Base-by-base conservation (phyloP, 2,329 filamentous ascomycete species). In the Chrysosporium keratinophilum region DNA sequence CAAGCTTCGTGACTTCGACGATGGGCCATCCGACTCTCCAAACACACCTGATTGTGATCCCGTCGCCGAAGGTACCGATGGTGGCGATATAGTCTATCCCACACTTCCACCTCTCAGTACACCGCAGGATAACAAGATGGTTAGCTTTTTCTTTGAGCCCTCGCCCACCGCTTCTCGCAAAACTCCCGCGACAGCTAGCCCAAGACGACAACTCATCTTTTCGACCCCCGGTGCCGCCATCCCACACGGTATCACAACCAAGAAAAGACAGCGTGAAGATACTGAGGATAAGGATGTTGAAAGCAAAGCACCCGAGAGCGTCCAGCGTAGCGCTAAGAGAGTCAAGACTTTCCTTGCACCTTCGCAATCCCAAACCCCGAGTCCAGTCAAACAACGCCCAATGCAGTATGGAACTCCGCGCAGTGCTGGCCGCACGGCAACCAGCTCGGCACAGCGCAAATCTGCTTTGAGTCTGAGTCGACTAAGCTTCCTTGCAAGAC, bases 401-500 rank as follows among this genome's bases (percentile, higher is more conserved):
- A 37, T 51, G 15, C 53, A 17, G 9, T 7, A 50, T 34, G 49
- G 42, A 50, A 70, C 68, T 12, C 67, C 65, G 14, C 55, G 61
- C 15, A 65, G 65, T 33, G 56, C 59, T 35, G 65, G 66, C 11
- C 62, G 61, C 12, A 68, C 64, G 44, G 61, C 63, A 15, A 63
- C 60, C 40, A 56, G 51, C 39, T 48, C 53, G 1, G 45, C 42
- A 35, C 55, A 64, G 47, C 69, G 62, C 54, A 60, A 54, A 23
- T 64, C 61, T 15, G 63, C 67, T 15, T 62, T 76, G 50, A 76
- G 69, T 52, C 61, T 75, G 59, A 74, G 71, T 56, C 70, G 74
- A 28, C 61, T 76, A 61, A 74, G 76, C 56, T 69, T 75, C 68
- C 66, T 76, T 34, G 65, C 72, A 14, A 69, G 69, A 54, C 74